phyloP scores from a whole-genome alignment of 306 rosid species.

The Casuarina equisetifolia region DNA sequence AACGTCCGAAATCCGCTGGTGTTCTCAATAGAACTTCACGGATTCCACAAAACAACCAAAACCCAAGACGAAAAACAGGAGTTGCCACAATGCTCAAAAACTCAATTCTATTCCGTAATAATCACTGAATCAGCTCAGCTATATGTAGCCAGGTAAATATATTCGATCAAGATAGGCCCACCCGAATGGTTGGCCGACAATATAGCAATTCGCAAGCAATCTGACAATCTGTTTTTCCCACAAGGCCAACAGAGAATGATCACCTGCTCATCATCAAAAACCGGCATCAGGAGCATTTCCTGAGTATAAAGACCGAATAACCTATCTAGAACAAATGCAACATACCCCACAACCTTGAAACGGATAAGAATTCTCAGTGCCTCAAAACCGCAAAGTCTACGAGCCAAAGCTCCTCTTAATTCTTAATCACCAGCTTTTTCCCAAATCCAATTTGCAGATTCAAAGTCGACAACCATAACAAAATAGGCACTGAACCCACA shows the following conservation, averaged over 20 bases:
- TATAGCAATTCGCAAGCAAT: constrained; percentile 15
- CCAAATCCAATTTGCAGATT: background rate
- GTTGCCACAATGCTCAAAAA: background rate
- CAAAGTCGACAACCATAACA: background rate
- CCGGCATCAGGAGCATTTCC: constrained; percentile 25
- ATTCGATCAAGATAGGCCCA: constrained; percentile 3
- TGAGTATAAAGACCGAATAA: constrained; percentile 13
- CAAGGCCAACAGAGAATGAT: constrained; percentile 21
- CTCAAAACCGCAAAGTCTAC: background rate
- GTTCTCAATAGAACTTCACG: background rate
- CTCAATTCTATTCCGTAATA: background rate
- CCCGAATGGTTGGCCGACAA: background rate
- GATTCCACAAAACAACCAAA: background rate
- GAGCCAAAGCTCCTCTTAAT: background rate
- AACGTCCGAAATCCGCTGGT: background rate
- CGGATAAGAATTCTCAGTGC: background rate
- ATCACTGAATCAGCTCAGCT: background rate
- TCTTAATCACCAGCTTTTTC: background rate
- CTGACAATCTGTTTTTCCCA: constrained; percentile 20
- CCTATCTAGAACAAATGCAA: constrained; percentile 19
- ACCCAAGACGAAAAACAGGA: background rate
- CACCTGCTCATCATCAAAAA: constrained; percentile 27
- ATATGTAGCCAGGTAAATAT: background rate
- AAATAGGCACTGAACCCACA: constrained; percentile 11
- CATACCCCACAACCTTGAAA: constrained; percentile 16